Conservation (phyloP, 2,329 filamentous ascomycete species). For the Colletotrichum spinosum region DNA sequence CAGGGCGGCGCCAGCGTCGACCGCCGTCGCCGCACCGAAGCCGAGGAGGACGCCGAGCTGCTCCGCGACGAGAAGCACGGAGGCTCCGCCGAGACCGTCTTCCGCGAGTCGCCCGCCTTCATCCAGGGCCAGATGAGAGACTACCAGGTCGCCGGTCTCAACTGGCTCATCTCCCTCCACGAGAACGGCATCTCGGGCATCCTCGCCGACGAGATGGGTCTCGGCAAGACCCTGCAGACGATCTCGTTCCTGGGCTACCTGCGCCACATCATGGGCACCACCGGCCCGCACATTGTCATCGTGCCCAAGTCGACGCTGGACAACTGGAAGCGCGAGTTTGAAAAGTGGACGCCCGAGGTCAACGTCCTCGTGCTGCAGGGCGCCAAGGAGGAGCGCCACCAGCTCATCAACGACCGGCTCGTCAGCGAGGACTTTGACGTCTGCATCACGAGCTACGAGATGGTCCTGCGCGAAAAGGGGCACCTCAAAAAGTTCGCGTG, state of each 20-base stretch:
- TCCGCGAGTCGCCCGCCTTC: constrained; percentile 93
- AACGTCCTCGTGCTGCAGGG: constrained; percentile 95
- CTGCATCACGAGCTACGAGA: constrained; percentile 98
- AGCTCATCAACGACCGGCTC: constrained; percentile 90
- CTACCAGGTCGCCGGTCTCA: constrained; percentile 94
- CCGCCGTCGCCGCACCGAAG: constrained; percentile 88
- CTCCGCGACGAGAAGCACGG: constrained; percentile 90
- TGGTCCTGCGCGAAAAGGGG: constrained; percentile 95
- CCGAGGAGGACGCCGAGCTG: constrained; percentile 95
- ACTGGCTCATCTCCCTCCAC: constrained; percentile 97
- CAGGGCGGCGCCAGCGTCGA: constrained; percentile 87
- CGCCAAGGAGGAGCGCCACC: constrained; percentile 90
- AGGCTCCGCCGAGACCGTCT: constrained; percentile 87
- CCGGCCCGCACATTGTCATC: constrained; percentile 88
- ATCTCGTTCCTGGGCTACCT: constrained; percentile 97
- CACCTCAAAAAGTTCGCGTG: constrained; percentile 98
- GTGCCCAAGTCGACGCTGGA: constrained; percentile 98
- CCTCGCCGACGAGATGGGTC: constrained; percentile 97
- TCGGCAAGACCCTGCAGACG: constrained; percentile 97
- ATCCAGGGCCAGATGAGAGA: constrained; percentile 92
- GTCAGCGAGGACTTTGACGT: constrained; percentile 96
- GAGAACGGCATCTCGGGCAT: constrained; percentile 99
- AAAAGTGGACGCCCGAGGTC: constrained; percentile 93
- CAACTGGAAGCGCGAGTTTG: constrained; percentile 98
- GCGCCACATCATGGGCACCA: constrained; percentile 89